These are phyloP conservation scores for Phytophthora cryptogea DNA, from an alignment of 352 stramenopile genomes.

Conservation along the genomic window DNA sequence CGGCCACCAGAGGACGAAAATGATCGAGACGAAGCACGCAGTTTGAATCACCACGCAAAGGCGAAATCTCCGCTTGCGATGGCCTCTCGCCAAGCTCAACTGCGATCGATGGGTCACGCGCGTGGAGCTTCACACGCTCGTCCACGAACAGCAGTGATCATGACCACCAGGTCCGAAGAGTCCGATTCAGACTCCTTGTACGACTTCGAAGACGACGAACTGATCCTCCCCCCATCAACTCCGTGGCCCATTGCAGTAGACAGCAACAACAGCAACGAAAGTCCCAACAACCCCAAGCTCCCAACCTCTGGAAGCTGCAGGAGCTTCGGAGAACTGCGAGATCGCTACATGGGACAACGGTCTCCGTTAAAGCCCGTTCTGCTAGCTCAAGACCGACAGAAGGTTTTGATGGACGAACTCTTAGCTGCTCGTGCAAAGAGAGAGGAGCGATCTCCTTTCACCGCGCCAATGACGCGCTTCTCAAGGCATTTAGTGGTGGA, in stretches of 20 bases:
- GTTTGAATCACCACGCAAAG: conserved; percentile 9
- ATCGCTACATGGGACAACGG: conserved; percentile 32
- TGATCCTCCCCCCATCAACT: conserved; percentile 50
- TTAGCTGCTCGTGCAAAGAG: conserved; percentile 8
- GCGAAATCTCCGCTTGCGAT: conserved; percentile 8
- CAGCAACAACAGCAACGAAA: conserved; percentile 21
- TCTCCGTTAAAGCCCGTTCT: conserved; percentile 36
- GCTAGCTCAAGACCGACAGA: conserved; percentile 32
- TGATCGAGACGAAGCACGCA: conserved; percentile 8
- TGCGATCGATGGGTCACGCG: conserved; percentile 22
- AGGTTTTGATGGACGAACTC: conserved; percentile 29
- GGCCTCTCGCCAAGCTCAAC: conserved; percentile 26
- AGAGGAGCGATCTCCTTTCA: conserved; percentile 18
- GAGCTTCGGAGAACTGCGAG: conserved; percentile 34
- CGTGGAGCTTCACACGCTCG: conserved; percentile 9
- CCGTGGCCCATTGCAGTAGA: conserved; percentile 41
- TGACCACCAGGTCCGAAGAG: conserved; percentile 52
- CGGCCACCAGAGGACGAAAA: conserved; percentile 47
- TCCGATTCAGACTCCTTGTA: conserved; percentile 60
- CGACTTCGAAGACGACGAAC: conserved; percentile 64
- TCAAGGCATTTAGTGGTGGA: conserved; percentile 47
- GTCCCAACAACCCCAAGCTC: not conserved
- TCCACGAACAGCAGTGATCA: conserved; percentile 23
- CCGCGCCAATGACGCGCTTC: conserved; percentile 36
- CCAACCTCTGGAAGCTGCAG: conserved; percentile 13